phyloP scores from a whole-genome alignment of 148 eudicot species.

The Rhododendron ferrugineum region DNA sequence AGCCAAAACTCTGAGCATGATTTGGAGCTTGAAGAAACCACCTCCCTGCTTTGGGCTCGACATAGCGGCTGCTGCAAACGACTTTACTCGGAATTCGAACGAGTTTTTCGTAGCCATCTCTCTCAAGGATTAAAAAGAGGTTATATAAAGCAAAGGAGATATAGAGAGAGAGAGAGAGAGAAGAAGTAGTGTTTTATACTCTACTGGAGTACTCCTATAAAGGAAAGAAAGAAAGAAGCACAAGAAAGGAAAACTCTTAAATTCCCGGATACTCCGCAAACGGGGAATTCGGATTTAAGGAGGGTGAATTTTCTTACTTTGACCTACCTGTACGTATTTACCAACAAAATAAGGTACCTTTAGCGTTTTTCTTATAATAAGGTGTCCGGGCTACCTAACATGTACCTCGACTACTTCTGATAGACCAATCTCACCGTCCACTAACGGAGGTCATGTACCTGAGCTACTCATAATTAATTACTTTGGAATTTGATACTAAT shows the following conservation, averaged over 20 bases:
- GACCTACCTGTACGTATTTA: neutral
- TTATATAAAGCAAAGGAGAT: neutral
- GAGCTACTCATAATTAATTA: neutral
- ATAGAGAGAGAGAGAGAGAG: neutral
- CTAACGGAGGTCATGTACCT: neutral
- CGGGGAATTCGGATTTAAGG: neutral
- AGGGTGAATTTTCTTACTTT: neutral
- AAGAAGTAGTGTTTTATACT: neutral
- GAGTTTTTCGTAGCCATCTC: neutral
- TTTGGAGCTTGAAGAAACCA: neutral
- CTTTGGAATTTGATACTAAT: neutral
- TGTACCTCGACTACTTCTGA: no score
- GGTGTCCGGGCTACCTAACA: no score
- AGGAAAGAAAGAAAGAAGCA: neutral
- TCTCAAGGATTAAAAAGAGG: neutral
- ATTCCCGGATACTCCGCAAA: neutral
- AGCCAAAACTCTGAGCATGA: neutral
- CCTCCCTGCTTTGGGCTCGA: neutral
- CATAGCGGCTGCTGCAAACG: neutral
- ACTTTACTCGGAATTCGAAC: neutral
- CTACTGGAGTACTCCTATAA: no score
- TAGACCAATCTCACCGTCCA: no score
- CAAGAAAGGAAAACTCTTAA: neutral
- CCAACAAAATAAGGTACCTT: no score
- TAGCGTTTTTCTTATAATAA: no score